Conservation (phyloP, 345 rosid genomes). For the Isatis tinctoria region DNA sequence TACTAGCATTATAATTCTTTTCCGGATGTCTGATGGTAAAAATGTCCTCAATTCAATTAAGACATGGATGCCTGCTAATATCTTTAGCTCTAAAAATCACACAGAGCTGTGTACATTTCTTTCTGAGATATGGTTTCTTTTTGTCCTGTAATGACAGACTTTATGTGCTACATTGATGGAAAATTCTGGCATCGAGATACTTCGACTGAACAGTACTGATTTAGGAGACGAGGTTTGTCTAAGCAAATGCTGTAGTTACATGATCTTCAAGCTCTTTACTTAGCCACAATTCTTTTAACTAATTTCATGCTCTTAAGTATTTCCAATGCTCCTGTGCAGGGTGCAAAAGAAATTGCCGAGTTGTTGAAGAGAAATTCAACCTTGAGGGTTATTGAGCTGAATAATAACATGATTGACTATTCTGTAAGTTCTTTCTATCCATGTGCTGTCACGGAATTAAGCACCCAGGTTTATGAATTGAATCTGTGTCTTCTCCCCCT, state of each 20-base stretch:
- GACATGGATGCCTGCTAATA: not conserved
- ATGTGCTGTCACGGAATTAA: conserved; percentile 10
- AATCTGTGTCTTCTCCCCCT: conserved; percentile 15
- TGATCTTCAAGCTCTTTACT: not conserved
- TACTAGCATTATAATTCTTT: not conserved
- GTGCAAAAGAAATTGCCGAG: conserved; percentile 90
- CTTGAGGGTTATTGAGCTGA: conserved; percentile 78
- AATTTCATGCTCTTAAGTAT: conserved; percentile 8
- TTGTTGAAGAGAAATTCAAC: conserved; percentile 74
- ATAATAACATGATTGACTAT: conserved; percentile 95
- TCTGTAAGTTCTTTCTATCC: conserved; percentile 54
- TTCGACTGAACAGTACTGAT: conserved; percentile 79
- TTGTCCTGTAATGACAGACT: conserved; percentile 40
- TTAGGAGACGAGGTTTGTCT: conserved; percentile 82
- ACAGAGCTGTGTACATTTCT: conserved; percentile 5
- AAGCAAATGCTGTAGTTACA: conserved; percentile 4
- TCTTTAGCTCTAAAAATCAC: not conserved
- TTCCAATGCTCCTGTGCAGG: conserved; percentile 46
- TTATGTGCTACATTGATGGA: conserved; percentile 67
- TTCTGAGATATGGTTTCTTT: conserved; percentile 6
- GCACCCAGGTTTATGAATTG: conserved; percentile 20
- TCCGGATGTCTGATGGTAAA: not conserved
- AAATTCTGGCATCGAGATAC: conserved; percentile 67
- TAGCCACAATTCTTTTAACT: not conserved
- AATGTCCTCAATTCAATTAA: not conserved